A percentile compares a stretch with the other conserved stretches of the same genome.
Conservation (phyloP, 441 rosid species). For the Pelargonium fulgidum region DNA sequence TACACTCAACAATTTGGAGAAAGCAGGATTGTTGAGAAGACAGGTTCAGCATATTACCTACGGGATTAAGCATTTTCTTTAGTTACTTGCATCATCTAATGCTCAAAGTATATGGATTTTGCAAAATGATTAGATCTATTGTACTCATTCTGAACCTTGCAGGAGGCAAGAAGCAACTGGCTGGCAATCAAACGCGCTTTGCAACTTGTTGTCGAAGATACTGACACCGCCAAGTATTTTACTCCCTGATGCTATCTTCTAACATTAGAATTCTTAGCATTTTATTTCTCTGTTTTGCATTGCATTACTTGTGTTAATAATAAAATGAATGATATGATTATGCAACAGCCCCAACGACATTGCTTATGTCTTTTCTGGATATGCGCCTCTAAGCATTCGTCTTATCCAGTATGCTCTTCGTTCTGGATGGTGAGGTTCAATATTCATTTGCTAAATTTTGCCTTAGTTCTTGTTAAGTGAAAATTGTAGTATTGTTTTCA, state of each 20-base stretch:
- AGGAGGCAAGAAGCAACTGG: constrained; percentile 93
- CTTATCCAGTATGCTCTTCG: constrained; percentile 87
- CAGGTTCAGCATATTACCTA: constrained; percentile 51
- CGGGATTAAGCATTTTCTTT: constrained; percentile 14
- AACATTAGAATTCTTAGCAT: constrained; percentile 1
- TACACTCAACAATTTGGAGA: constrained; percentile 74
- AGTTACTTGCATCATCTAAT: constrained; percentile 7
- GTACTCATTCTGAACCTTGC: constrained; percentile 28
- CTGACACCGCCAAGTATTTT: constrained; percentile 81
- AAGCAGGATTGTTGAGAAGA: constrained; percentile 82
- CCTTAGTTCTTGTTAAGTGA: not conserved
- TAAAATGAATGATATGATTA: constrained; percentile 10
- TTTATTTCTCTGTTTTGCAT: not conserved
- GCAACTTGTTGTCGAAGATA: constrained; percentile 89
- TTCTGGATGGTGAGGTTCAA: constrained; percentile 83
- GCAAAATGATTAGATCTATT: constrained; percentile 7
- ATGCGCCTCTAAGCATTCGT: constrained; percentile 93
- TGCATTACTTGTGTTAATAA: not conserved
- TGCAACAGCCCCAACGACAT: constrained; percentile 80
- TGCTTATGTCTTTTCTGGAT: constrained; percentile 91
- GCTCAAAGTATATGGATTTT: constrained; percentile 10
- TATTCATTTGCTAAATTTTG: constrained; percentile 12
- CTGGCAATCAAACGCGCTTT: constrained; percentile 64
- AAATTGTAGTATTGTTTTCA: not conserved
- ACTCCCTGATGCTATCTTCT: constrained; percentile 21